A percentile compares a stretch with the other conserved stretches of the same genome.
phyloP scores from a whole-genome alignment of 164 flowering plant species.

The Annona cherimola region DNA sequence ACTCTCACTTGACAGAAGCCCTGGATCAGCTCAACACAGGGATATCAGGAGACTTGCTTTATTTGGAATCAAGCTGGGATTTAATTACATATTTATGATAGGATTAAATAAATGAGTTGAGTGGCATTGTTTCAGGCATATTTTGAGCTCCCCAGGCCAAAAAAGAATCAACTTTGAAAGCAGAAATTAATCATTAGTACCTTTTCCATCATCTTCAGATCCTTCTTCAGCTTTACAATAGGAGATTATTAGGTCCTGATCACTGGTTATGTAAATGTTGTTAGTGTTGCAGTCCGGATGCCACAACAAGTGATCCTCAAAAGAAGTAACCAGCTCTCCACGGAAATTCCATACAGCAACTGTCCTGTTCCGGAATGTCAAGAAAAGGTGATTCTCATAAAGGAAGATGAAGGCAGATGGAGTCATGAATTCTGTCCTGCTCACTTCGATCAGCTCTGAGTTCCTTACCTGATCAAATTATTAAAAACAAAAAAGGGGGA shows the following conservation, averaged over 20 bases:
- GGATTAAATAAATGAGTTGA: too few relatives aligned
- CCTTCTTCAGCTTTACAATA: slow-evolving; percentile 17
- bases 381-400: slow-evolving; percentile 18
- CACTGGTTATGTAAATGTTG: slow-evolving; percentile 16
- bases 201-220: slow-evolving; percentile 8
- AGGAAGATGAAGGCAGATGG: slow-evolving; percentile 16
- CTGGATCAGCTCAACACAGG: too few relatives aligned
- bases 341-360: slow-evolving; percentile 14
- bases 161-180: background rate
- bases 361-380: slow-evolving; percentile 13
- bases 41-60: too few relatives aligned
- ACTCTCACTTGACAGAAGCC: too few relatives aligned
- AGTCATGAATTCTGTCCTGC: slow-evolving; percentile 15
- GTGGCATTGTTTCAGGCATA: too few relatives aligned
- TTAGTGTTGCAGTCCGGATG: slow-evolving; percentile 16
- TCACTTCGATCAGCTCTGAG: slow-evolving; percentile 9
- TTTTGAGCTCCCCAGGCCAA: too few relatives aligned
- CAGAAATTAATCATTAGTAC: background rate
- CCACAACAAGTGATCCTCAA: slow-evolving; percentile 17
- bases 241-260: slow-evolving; percentile 17
- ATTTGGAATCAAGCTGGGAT: too few relatives aligned
- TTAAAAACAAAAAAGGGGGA: background rate
- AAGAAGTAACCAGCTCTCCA: slow-evolving; percentile 18
- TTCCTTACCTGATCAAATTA: slow-evolving; percentile 13
- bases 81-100: too few relatives aligned